A percentile compares a stretch with the other conserved stretches of the same genome.
These are phyloP conservation scores for Earliella scabrosa DNA, from an alignment of 1,284 basidiomycete genomes.

Conservation along the genomic window DNA sequence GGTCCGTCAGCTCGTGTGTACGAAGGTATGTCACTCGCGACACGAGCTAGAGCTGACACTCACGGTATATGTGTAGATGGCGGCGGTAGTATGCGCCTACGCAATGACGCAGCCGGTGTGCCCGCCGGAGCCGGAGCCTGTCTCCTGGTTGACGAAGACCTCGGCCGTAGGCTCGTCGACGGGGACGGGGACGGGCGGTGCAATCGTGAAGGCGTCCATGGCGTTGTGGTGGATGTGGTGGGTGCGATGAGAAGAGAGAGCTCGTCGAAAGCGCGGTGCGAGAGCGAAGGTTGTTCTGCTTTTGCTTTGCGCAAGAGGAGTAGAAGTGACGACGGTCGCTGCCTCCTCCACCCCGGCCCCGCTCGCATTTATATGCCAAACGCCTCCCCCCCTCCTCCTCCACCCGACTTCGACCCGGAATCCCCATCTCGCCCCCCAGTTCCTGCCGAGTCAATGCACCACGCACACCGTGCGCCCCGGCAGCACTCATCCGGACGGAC, in stretches of 20 bases:
- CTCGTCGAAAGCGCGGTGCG: not conserved
- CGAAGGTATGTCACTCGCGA: too few relatives aligned
- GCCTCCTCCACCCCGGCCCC: not conserved
- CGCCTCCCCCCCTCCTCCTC: not conserved
- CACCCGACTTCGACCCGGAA: not conserved
- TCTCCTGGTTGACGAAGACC: conserved; percentile 11
- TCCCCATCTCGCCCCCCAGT: not conserved
- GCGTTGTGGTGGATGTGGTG: not conserved
- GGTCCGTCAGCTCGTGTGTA: too few relatives aligned
- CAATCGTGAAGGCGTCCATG: conserved; percentile 24
- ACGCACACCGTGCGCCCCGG: too few relatives aligned
- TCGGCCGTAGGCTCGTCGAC: conserved; percentile 16
- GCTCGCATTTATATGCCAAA: conserved; percentile 9
- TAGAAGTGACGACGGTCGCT: too few relatives aligned
- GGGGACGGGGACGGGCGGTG: conserved; percentile 15
- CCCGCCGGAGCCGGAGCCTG: conserved; percentile 4
- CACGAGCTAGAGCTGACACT: not conserved
- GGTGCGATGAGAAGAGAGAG: not conserved
- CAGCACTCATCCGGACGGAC: too few relatives aligned
- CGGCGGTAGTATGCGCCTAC: not conserved
- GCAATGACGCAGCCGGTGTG: conserved; percentile 16
- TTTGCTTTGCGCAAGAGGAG: too few relatives aligned
- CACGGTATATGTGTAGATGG: not conserved
- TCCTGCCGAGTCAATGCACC: not conserved
- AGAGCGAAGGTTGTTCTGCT: too few relatives aligned